Base-by-base conservation (phyloP, 805 yeast species). In the Grigorovia jiainica region DNA sequence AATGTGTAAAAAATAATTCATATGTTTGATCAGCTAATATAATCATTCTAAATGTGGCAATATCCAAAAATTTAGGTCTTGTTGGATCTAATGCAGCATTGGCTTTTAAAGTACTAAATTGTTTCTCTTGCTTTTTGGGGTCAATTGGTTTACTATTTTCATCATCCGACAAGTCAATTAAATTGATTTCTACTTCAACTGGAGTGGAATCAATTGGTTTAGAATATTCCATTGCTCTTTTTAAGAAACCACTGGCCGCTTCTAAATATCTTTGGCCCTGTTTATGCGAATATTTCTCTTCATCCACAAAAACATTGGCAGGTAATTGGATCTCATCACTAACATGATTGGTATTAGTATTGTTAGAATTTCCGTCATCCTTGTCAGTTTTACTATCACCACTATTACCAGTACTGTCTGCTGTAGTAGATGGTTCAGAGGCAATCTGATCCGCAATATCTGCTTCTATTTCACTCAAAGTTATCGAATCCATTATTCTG, bases 11-110 rank as follows among this genome's bases (percentile, higher is more conserved):
- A 47, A 90, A 77, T 33, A 82, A 67, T 60, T 92, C 97, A 51
- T 87, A 82, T 0, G 96, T 84, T 54, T 87, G 97, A 58, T 89
- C 96, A 0, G 97, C 97, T 5, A 90, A 67, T 5, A 92, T 66
- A 1, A 92, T 94, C 98, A 90, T 90, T 47, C 97, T 69, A 65
- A 90, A 90, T 0, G 95, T 87, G 0, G 97, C 86, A 15, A 87
- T 66, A 41, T 82, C 84, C 40, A 89, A 71, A 44, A 66, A 76
- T 8, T 81, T 77, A 1, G 95, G 95, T 25, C 79, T 75, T 25
- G 74, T 70, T 3, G 95, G 95, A 55, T 87, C 85, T 31, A 87
- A 65, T 0, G 95, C 95, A 4, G 78, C 85, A 55, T 87, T 87
- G 38, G 86, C 87, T 21, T 69, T 69, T 34, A 75, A 46, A 17